Conservation (phyloP, 495 filamentous ascomycete genomes). For the Penicillium paradoxum region DNA sequence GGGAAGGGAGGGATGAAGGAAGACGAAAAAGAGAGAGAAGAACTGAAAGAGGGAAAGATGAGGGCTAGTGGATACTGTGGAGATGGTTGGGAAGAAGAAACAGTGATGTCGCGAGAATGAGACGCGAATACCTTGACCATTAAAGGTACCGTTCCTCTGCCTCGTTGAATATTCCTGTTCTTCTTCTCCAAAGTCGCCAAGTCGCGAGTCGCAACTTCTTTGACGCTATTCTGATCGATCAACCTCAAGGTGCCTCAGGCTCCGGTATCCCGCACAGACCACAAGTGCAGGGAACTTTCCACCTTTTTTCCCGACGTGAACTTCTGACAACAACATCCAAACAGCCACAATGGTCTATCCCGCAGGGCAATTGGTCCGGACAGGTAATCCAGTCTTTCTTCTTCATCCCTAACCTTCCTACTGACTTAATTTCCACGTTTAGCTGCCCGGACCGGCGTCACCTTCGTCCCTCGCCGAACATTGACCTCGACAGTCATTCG, state of each 20-base stretch:
- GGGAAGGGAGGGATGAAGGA: constrained; percentile 17
- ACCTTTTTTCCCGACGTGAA: constrained; percentile 30
- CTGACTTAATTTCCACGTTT: constrained; percentile 2
- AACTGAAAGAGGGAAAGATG: constrained; percentile 27
- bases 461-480: constrained; percentile 39
- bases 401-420: not conserved
- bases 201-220: not conserved
- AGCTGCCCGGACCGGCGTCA: constrained; percentile 36
- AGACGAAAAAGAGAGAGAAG: constrained; percentile 17
- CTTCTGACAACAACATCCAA: constrained; percentile 16
- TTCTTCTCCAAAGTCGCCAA: not conserved
- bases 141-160: not conserved
- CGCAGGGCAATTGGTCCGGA: constrained; percentile 40
- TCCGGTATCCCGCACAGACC: constrained; percentile 19
- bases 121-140: not conserved
- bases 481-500: constrained; percentile 32
- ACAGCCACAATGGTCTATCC: constrained; percentile 41
- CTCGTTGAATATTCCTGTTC: not conserved
- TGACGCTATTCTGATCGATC: constrained; percentile 11
- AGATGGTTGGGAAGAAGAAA: constrained; percentile 22
- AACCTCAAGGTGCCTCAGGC: constrained; percentile 18
- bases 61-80: constrained; percentile 35
- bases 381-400: constrained; percentile 22
- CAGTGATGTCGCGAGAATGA: not conserved
- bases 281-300: constrained; percentile 22